These are phyloP conservation scores for Plasmodium knowlesi DNA, from an alignment of 169 alveolate genomes.

Conservation along the genomic window DNA sequence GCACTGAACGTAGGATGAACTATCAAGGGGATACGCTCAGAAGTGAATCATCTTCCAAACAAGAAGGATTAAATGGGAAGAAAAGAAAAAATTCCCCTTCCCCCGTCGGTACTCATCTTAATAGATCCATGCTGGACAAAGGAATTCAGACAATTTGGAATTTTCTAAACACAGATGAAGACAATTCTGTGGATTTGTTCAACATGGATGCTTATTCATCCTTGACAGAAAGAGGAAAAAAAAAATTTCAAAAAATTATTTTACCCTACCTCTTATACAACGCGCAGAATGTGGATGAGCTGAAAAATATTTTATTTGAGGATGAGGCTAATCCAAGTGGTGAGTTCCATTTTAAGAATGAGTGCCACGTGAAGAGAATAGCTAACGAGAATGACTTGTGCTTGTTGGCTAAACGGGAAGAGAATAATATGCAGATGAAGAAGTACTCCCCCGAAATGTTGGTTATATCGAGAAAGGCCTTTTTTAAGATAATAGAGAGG, in stretches of 20 bases:
- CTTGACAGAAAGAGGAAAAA: constrained; percentile 28
- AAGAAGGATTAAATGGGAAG: background rate
- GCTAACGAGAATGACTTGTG: constrained; percentile 46
- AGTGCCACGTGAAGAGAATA: constrained; percentile 37
- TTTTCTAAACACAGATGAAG: constrained; percentile 9
- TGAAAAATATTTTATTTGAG: constrained; percentile 4
- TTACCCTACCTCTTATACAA: constrained; percentile 38
- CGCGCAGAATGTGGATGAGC: background rate
- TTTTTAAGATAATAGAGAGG: constrained; percentile 27
- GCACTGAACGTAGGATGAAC: background rate
- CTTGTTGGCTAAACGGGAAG: constrained; percentile 8
- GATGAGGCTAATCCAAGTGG: background rate
- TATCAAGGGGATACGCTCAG: background rate
- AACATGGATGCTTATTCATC: constrained; percentile 2
- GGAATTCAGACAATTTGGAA: constrained; percentile 22
- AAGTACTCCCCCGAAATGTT: background rate
- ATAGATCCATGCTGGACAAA: background rate
- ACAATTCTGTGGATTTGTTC: constrained; percentile 47
- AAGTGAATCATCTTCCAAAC: background rate
- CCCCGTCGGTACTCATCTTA: background rate
- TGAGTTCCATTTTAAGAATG: background rate
- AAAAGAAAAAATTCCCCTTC: background rate
- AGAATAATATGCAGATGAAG: background rate
- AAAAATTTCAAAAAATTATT: constrained; percentile 8
- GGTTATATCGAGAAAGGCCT: constrained; percentile 22